Evolutionary conservation across 2,329 filamentous ascomycete species (phyloP).

Genomic region (Stachybotrys chlorohalonatus): DNA sequence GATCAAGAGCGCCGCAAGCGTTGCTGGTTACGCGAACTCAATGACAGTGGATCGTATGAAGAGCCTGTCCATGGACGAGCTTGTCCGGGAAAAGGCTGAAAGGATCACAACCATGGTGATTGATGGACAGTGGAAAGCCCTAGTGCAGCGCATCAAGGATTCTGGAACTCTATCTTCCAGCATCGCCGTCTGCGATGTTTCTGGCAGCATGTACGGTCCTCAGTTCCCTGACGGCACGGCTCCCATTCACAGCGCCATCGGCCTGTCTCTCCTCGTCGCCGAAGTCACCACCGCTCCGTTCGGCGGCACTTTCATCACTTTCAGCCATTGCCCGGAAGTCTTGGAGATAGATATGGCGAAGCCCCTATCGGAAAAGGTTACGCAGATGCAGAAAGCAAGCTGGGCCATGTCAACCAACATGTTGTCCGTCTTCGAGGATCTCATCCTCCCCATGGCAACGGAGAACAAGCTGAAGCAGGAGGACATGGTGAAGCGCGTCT

Average conservation of each 20-base stretch:
- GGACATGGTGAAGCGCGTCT: slow-evolving; percentile 52
- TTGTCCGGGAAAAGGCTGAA: slow-evolving; percentile 18
- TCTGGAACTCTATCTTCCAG: slow-evolving; percentile 41
- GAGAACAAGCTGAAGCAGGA: slow-evolving; percentile 39
- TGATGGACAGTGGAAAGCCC: slow-evolving; percentile 45
- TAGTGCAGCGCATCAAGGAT: slow-evolving; percentile 49
- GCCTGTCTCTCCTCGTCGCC: slow-evolving; percentile 45
- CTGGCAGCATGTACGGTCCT: slow-evolving; percentile 38
- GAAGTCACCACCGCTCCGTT: slow-evolving; percentile 44
- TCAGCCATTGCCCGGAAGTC: slow-evolving; percentile 31
- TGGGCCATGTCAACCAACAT: slow-evolving; percentile 44
- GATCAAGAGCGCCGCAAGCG: slow-evolving; percentile 16
- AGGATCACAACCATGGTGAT: slow-evolving; percentile 26
- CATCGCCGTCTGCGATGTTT: slow-evolving; percentile 51
- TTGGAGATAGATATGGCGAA: slow-evolving; percentile 26
- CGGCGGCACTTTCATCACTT: slow-evolving; percentile 46
- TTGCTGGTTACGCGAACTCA: not conserved
- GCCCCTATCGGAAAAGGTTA: slow-evolving; percentile 32
- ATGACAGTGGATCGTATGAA: not conserved
- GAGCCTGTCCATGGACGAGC: slow-evolving; percentile 2
- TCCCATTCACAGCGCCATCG: slow-evolving; percentile 45
- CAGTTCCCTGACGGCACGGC: slow-evolving; percentile 33
- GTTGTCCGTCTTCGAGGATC: slow-evolving; percentile 40
- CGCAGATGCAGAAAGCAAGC: slow-evolving; percentile 9
- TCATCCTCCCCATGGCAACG: slow-evolving; percentile 46